phyloP scores from a whole-genome alignment of 2,329 filamentous ascomycete genomes.

The Talaromyces sp. region DNA sequence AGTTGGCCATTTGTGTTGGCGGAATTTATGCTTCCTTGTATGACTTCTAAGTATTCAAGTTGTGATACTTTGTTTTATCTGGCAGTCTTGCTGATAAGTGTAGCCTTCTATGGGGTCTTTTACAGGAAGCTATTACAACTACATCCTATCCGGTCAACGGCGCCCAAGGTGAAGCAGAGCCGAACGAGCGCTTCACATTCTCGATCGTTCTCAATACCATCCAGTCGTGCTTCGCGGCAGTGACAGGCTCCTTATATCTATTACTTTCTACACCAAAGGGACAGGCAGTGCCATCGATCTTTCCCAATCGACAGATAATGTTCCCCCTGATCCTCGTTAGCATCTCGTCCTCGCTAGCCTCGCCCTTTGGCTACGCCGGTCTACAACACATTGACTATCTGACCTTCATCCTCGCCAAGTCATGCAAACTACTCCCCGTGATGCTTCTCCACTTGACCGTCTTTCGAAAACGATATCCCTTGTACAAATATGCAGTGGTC shows the following conservation, averaged over 20 bases:
- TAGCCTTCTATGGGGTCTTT: constrained; percentile 89
- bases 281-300: constrained; percentile 54
- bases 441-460: constrained; percentile 95
- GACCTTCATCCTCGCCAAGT: constrained; percentile 94
- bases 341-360: constrained; percentile 80
- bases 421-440: constrained; percentile 96
- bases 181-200: constrained; percentile 76
- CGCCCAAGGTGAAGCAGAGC: constrained; percentile 46
- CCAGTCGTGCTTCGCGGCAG: constrained; percentile 83
- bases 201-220: constrained; percentile 95
- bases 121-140: constrained; percentile 96
- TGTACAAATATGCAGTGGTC: constrained; percentile 96
- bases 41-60: constrained; percentile 9
- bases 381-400: constrained; percentile 96
- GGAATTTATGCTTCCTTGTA: constrained; percentile 98
- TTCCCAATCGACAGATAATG: constrained; percentile 73
- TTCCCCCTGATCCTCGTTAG: constrained; percentile 78
- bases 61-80: background rate
- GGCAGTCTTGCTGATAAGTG: background rate
- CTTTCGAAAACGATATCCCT: constrained; percentile 81
- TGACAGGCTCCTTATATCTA: constrained; percentile 79
- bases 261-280: constrained; percentile 58
- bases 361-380: constrained; percentile 91
- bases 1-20: constrained; percentile 80
- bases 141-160: constrained; percentile 68